Evolutionary conservation across 768 basidiomycete genomes (phyloP).

Genomic region (Phanerochaete sordida): DNA sequence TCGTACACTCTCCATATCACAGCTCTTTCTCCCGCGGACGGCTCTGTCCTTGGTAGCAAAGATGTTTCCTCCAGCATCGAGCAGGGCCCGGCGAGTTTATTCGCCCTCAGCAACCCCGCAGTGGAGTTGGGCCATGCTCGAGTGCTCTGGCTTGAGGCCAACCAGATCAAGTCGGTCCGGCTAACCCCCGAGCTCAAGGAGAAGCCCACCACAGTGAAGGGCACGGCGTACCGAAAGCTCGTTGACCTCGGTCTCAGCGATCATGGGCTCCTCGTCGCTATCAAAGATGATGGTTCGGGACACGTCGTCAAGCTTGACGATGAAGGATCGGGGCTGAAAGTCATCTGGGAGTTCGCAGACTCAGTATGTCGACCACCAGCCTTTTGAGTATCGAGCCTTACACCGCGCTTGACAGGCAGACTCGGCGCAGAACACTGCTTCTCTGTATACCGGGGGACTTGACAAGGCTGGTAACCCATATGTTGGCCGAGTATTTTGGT

Average conservation of each 20-base stretch:
- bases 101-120: slow-evolving; percentile 29
- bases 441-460: slow-evolving; percentile 56
- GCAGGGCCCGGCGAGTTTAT: slow-evolving; percentile 31
- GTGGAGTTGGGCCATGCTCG: slow-evolving; percentile 25
- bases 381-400: neutral
- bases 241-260: slow-evolving; percentile 57
- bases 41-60: slow-evolving; percentile 43
- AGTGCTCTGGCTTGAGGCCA: slow-evolving; percentile 55
- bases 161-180: slow-evolving; percentile 43
- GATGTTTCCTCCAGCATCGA: slow-evolving; percentile 52
- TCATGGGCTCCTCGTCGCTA: slow-evolving; percentile 58
- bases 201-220: slow-evolving; percentile 41
- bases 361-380: slow-evolving; percentile 37
- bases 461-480: slow-evolving; percentile 48
- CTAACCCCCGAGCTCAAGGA: slow-evolving; percentile 50
- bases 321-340: slow-evolving; percentile 35
- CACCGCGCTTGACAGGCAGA: slow-evolving; percentile 34
- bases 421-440: slow-evolving; percentile 39
- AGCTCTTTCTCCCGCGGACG: slow-evolving; percentile 52
- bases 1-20: slow-evolving; percentile 68
- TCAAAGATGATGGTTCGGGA: slow-evolving; percentile 51
- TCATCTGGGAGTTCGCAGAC: slow-evolving; percentile 53
- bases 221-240: slow-evolving; percentile 46
- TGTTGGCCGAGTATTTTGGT: slow-evolving; percentile 68
- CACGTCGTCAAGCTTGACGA: slow-evolving; percentile 50